Evolutionary conservation across 768 basidiomycete genomes (phyloP), one percentile per base, ranked within the genome.

Genomic region (Leccinum barrowsii): DNA sequence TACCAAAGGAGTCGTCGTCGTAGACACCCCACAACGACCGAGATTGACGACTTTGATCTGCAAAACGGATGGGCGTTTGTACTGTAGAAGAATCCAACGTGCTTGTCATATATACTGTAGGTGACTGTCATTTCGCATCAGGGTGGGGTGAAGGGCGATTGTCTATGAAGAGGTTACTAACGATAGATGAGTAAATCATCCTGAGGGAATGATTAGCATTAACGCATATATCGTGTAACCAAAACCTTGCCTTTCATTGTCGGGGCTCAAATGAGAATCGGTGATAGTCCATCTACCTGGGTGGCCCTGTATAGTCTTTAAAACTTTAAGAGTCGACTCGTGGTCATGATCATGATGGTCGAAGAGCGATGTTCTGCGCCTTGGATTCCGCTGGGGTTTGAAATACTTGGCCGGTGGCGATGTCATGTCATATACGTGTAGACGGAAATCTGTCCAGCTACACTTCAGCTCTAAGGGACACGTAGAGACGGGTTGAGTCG

Each of bases 161-260:
- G 11, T 6, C 5, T 19, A 50, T 37, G 37, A 21, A 17, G 12
- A 13, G 24, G 24, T 10, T 4, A 50, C 67, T 53, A 19, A 90
- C 90, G 63, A 98, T 92, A 1, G 92, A 90, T 3, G 94, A 89
- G 72, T 98, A 98, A 55, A 97, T 92, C 76, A 98, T 87, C 68
- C 94, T 94, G 59, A 13, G 28, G 50, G 3, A 53, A 52, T 47
- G 49, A 47, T 61, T 48, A 59, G 62, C 50, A 52, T 35, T 15
- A 35, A 2, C 34, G 35, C 17, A 12, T n/a, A 89, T 75, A 92
- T 83, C 64, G 87, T 91, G 58, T 1, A 50, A 40, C 28, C 12
- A 28, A 49, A 56, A 15, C 62, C 75, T 65, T 67, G 86, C 86
- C 89, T 86, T 75, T 94, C 87, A 63, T 94, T 94, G 68, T 94